Evolutionary conservation across 257 asterid species (phyloP).

Genomic region (Misopates orontium): DNA sequence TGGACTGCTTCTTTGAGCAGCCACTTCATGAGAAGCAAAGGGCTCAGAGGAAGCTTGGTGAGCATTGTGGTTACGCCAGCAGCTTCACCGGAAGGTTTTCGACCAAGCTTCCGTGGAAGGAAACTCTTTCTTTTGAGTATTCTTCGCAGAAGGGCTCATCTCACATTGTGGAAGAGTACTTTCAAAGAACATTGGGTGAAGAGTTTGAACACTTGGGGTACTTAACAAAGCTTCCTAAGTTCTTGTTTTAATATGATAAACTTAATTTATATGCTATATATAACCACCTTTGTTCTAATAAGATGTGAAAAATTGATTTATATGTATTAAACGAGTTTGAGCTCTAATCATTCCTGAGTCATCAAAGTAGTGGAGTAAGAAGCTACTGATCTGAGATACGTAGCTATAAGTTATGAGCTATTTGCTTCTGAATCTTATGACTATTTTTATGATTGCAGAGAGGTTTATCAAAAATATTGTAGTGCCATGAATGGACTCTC

Average conservation of each 20-base stretch:
- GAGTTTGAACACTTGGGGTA: slow-evolving; percentile 66
- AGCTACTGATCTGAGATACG: no score
- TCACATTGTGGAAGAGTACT: slow-evolving; percentile 59
- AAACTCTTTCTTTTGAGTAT: slow-evolving; percentile 78
- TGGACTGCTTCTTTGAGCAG: slow-evolving; percentile 66
- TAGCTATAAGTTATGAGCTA: no score
- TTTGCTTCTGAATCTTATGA: no score
- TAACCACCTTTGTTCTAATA: no score
- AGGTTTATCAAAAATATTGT: slow-evolving; percentile 68
- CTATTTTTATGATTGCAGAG: slow-evolving; percentile 39
- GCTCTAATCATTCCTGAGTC: no score
- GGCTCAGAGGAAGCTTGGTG: slow-evolving; percentile 70
- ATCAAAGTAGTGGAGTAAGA: no score
- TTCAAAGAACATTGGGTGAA: slow-evolving; percentile 47
- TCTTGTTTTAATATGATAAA: no score
- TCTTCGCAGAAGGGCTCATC: slow-evolving; percentile 37
- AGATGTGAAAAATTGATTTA: background rate
- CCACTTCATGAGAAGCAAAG: slow-evolving; percentile 59
- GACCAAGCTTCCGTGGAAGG: slow-evolving; percentile 93
- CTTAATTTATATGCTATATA: no score
- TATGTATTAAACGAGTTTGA: no score
- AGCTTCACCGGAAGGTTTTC: slow-evolving; percentile 89
- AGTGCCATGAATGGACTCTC: slow-evolving; percentile 72
- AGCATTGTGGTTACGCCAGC: slow-evolving; percentile 88
- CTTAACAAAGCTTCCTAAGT: background rate